These are phyloP conservation scores for Mesotaenium endlicherianum DNA, from an alignment of 139 green algal species.

Conservation along the genomic window DNA sequence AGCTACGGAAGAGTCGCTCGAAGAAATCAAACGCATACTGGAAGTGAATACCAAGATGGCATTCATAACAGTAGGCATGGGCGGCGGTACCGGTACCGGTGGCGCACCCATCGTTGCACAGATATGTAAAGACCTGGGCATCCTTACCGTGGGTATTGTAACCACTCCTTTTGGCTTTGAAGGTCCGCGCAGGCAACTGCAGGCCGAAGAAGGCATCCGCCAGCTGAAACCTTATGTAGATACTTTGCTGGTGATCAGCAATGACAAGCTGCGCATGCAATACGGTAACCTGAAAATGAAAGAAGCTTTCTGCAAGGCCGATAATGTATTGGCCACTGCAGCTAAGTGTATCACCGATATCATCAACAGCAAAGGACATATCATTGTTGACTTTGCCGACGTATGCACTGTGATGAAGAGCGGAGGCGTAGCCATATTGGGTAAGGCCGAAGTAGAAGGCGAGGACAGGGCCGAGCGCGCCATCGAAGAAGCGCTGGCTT, in stretches of 20 bases:
- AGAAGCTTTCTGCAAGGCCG: slow-evolving; percentile 84
- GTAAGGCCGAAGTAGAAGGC: slow-evolving; percentile 60
- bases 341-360: slow-evolving; percentile 94
- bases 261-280: slow-evolving; percentile 83
- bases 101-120: slow-evolving; percentile 82
- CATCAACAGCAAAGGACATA: slow-evolving; percentile 87
- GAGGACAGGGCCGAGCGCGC: slow-evolving; percentile 68
- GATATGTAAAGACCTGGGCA: slow-evolving; percentile 71
- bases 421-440: slow-evolving; percentile 89
- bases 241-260: slow-evolving; percentile 85
- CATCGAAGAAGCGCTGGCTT: slow-evolving; percentile 71
- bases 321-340: slow-evolving; percentile 82
- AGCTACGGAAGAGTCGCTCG: slow-evolving; percentile 68
- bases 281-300: slow-evolving; percentile 73
- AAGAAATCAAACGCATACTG: slow-evolving; percentile 73
- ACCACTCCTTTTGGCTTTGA: slow-evolving; percentile 94
- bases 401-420: slow-evolving; percentile 93
- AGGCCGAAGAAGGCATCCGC: slow-evolving; percentile 73
- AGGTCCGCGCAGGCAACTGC: slow-evolving; percentile 59
- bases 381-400: slow-evolving; percentile 98
- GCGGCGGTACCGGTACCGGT: slow-evolving; percentile 69
- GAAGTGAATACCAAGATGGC: slow-evolving; percentile 81
- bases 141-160: slow-evolving; percentile 86
- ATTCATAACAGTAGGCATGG: slow-evolving; percentile 73
- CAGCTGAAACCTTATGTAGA: slow-evolving; percentile 71